Evolutionary conservation across 2,329 filamentous ascomycete genomes (phyloP).

Genomic region (Cercospora sp.): DNA sequence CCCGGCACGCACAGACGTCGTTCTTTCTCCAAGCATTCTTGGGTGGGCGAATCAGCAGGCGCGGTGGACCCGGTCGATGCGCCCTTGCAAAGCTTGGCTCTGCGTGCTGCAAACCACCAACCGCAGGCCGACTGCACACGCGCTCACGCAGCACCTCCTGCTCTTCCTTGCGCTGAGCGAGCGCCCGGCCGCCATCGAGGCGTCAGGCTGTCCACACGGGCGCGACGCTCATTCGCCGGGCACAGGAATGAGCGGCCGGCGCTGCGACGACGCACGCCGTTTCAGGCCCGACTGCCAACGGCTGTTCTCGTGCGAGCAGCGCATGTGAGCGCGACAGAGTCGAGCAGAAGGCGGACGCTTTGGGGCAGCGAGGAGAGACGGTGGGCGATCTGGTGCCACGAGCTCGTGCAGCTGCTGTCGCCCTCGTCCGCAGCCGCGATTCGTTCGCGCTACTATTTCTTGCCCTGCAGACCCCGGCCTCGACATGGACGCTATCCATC

Average conservation of each 20-base stretch:
- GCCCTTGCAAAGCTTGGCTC: slow-evolving; percentile 11
- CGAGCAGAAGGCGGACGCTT: slow-evolving; percentile 10
- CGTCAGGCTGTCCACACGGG: not conserved
- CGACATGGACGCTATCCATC: slow-evolving; percentile 2
- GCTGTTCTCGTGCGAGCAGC: slow-evolving; percentile 21
- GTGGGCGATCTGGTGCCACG: slow-evolving; percentile 18
- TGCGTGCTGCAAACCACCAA: slow-evolving; percentile 2
- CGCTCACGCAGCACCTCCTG: slow-evolving; percentile 6
- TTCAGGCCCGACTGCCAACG: slow-evolving; percentile 17
- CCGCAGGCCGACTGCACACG: not conserved
- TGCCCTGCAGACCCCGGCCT: slow-evolving; percentile 10
- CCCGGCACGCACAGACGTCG: not conserved
- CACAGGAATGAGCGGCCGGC: slow-evolving; percentile 16
- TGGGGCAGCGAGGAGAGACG: slow-evolving; percentile 9
- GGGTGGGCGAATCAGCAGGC: slow-evolving; percentile 5
- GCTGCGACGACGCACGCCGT: slow-evolving; percentile 6
- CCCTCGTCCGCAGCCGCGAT: slow-evolving; percentile 8
- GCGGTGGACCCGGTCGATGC: not conserved
- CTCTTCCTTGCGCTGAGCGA: slow-evolving; percentile 16
- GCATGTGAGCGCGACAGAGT: slow-evolving; percentile 4
- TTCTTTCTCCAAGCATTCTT: not conserved
- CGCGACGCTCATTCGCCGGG: slow-evolving; percentile 20
- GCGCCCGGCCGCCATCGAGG: not conserved
- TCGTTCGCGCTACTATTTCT: slow-evolving; percentile 12
- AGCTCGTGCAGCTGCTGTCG: slow-evolving; percentile 9